Evolutionary conservation across 2,329 filamentous ascomycete species (phyloP), one percentile per base, ranked within the genome.

Genomic region (Penicillium sp.): DNA sequence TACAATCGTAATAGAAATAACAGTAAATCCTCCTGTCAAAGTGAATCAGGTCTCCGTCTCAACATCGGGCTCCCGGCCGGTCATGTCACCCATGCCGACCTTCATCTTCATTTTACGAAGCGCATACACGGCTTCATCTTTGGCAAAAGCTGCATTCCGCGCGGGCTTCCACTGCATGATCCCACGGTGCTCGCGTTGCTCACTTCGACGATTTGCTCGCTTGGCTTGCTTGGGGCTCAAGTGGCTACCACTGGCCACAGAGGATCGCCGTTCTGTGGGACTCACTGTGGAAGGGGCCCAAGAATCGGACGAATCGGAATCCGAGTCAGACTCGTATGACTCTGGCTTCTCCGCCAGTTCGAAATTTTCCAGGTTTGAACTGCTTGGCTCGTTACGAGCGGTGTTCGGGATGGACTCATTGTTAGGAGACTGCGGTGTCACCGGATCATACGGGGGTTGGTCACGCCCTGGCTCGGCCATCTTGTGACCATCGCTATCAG

Each of bases 91-190:
- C 32, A 83, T 84, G 3, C 61, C 61, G 8, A 93, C 77, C 64
- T 88, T 84, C 61, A 86, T 85, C 67, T 84, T 86, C 47, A 94
- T 71, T 66, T 87, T 88, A 39, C 83, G 77, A 4, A 90, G 68
- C 0, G 87, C 88, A 70, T 84, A 90, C 60, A 86, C 85, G 0
- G 86, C 82, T 73, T 97, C 88, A 60, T 96, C 79, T 71, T 93
- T 95, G 38, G 85, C 90, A 66, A 96, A 97, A 56, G 84, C 82
- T 24, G 82, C 76, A 64, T 95, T 95, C 36, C 91, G 78, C 65
- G 90, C 86, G 0, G 91, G 90, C 62, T 84, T 87, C 90, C 90
- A 97, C 68, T 97, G 91, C 88, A 96, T 95, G 64, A 95, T 62
- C 0, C 91, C 91, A 9, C 90, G 79, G 58, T 96, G 90, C 71